Base-by-base conservation (phyloP, 2,329 filamentous ascomycete genomes). In the Aspergillus luchuensis region DNA sequence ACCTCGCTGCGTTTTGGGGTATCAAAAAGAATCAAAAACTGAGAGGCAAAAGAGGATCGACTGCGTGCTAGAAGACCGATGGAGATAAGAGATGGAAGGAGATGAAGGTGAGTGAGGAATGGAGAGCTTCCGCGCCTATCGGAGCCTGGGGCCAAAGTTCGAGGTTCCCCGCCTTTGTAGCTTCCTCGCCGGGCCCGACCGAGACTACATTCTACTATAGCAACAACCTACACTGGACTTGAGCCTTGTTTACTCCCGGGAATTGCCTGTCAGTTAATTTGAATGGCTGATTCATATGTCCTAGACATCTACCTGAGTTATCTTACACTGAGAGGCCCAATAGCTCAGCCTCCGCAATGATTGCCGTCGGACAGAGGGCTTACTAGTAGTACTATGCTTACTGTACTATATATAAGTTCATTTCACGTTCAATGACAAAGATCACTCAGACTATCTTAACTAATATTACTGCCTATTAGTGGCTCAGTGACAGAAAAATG, bases 61-160 rank as follows among this genome's bases (percentile, higher is more conserved):
- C 36, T 10, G n/a, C 30, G 56, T n/a, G 47, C 47, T 33, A 50
- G n/a, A 17, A 50, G 30, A 30, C 36, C 17, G 38, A 45, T 45
- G 28, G 39, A 45, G 25, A 38, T 45, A 36, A 47, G 23, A 13
- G 23, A 28, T 30, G 25, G 15, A 19, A 41, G 23, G 15, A 25
- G 21, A 28, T n/a, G n/a, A 23, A 49, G 19, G 25, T 30, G 23
- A 56, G 48, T 8, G 39, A 30, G 52, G 38, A 51, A 53, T 58
- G 55, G 49, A 58, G 54, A 59, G 56, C 51, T 58, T 50, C 55
- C 65, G 62, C 62, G 56, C 65, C 60, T 66, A 68, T 66, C 62
- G 62, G 64, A 62, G 64, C 48, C 59, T 63, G 52, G 59, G 58
- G 56, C 49, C 25, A 50, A 19, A 33, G 21, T 49, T 36, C 19